A percentile compares a stretch with the other conserved stretches of the same genome.
Evolutionary conservation across 2,329 filamentous ascomycete species (phyloP).

Genomic region (Ceratocystis papillata): DNA sequence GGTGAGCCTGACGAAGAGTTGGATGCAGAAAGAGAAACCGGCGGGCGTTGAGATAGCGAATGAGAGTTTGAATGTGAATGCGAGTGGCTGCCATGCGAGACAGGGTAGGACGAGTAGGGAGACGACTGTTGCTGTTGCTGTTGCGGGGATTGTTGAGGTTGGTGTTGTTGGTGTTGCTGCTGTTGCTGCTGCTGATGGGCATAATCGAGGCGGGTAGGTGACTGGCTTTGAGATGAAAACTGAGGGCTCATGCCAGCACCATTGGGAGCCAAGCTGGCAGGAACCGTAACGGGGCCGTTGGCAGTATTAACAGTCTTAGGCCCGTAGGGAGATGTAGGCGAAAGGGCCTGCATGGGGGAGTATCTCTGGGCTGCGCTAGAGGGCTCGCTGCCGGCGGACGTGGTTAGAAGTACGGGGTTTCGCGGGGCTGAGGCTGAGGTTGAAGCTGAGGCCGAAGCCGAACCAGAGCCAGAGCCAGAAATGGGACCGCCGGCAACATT

Average conservation of each 20-base stretch:
- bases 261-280: conserved; percentile 88
- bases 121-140: conserved; percentile 16
- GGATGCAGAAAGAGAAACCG: conserved; percentile 58
- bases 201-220: conserved; percentile 62
- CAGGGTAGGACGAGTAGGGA: conserved; percentile 12
- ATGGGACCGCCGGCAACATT: conserved; percentile 33
- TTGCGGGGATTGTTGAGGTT: conserved; percentile 13
- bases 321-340: conserved; percentile 68
- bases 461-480: conserved; percentile 28
- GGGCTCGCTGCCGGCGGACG: conserved; percentile 45
- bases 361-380: conserved; percentile 82
- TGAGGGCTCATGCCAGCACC: conserved; percentile 58
- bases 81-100: conserved; percentile 8
- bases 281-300: conserved; percentile 52
- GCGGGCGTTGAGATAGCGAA: conserved; percentile 47
- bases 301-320: conserved; percentile 50
- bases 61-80: conserved; percentile 33
- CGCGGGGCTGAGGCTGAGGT: conserved; percentile 60
- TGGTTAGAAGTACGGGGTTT: conserved; percentile 21
- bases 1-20: conserved; percentile 27
- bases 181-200: conserved; percentile 31
- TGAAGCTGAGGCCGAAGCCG: conserved; percentile 27
- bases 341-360: conserved; percentile 86
- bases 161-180: conserved; percentile 23
- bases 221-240: conserved; percentile 56